These are phyloP conservation scores for Hibiscus mutabilis DNA, from an alignment of 345 rosid genomes.

Conservation along the genomic window DNA sequence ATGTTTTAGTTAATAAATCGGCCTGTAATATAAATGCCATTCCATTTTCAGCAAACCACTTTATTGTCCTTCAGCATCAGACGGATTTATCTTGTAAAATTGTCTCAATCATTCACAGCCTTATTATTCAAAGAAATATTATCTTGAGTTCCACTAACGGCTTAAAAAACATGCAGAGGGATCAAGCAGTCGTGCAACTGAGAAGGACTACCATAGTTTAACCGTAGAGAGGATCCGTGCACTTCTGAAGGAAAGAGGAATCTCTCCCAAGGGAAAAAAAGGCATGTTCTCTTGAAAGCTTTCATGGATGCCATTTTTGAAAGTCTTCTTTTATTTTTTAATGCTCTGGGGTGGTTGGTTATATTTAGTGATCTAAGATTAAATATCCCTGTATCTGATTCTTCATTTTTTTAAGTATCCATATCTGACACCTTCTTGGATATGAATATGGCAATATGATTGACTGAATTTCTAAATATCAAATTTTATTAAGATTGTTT, in stretches of 20 bases:
- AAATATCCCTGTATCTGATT: background rate
- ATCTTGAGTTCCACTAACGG: background rate
- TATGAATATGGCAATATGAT: too few relatives aligned
- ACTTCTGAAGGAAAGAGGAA: constrained; percentile 68
- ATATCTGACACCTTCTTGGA: background rate
- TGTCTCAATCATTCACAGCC: background rate
- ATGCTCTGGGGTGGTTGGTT: background rate
- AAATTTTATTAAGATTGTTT: too few relatives aligned
- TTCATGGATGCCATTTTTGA: background rate
- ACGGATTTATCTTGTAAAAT: background rate
- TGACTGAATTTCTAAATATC: too few relatives aligned
- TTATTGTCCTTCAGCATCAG: background rate
- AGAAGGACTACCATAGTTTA: constrained; percentile 41
- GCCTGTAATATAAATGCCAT: background rate
- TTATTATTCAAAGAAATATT: background rate
- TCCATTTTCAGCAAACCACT: background rate
- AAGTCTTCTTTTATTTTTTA: background rate
- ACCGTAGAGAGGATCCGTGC: constrained; percentile 84
- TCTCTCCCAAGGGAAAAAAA: constrained; percentile 75
- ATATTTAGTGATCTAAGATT: background rate
- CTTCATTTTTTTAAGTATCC: too few relatives aligned
- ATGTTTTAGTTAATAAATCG: background rate
- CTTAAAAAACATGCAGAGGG: constrained; percentile 41
- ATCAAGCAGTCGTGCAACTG: constrained; percentile 44
- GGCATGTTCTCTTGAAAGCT: constrained; percentile 33